These are phyloP conservation scores for Solanum neorickii DNA, from an alignment of 257 asterid species.

Conservation along the genomic window DNA sequence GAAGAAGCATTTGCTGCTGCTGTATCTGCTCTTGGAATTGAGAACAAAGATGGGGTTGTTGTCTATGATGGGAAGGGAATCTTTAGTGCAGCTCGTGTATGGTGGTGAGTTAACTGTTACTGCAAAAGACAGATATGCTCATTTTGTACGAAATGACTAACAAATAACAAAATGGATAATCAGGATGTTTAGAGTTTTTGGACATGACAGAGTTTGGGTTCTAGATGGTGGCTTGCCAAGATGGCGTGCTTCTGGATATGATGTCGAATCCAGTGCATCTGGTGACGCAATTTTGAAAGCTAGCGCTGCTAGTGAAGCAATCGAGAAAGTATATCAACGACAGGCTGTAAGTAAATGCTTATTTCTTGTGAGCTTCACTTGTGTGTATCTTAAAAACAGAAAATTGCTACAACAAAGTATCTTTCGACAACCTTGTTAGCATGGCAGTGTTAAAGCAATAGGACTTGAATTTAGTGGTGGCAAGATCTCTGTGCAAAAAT, in stretches of 20 bases:
- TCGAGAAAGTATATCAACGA: conserved; percentile 82
- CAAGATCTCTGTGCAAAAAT: background rate
- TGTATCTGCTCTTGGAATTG: conserved; percentile 92
- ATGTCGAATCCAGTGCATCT: conserved; percentile 93
- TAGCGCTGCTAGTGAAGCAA: conserved; percentile 98
- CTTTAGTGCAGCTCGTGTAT: conserved; percentile 98
- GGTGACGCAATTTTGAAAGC: conserved; percentile 91
- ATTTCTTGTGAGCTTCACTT: background rate
- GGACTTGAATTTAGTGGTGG: background rate
- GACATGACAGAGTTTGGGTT: conserved; percentile 89
- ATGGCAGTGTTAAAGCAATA: background rate
- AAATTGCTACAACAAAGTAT: background rate
- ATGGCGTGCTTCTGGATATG: conserved; percentile 87
- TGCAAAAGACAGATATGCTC: background rate
- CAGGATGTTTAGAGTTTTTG: conserved; percentile 99
- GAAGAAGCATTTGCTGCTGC: conserved; percentile 99
- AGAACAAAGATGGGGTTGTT: conserved; percentile 76
- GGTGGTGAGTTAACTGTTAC: conserved; percentile 61
- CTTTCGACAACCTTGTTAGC: background rate
- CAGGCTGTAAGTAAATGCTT: conserved; percentile 22
- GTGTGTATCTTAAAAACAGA: background rate
- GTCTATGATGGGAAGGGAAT: conserved; percentile 98
- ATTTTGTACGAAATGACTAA: background rate
- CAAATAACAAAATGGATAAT: conserved; percentile 8
- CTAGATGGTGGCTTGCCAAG: conserved; percentile 92